Conservation (phyloP, 257 asterid species). For the Solanum boliviense region DNA sequence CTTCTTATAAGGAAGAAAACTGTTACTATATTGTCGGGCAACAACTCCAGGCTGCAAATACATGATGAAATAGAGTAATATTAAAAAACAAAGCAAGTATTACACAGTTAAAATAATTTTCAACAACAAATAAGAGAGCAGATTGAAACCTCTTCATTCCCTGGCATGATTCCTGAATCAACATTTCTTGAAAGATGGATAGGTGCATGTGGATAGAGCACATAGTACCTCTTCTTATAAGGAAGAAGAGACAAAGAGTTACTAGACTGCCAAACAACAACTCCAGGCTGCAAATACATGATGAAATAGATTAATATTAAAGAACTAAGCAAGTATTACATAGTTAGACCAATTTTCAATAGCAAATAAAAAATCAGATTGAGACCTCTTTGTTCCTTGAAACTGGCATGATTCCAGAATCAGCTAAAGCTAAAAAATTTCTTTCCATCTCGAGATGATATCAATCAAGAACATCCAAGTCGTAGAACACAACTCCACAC, state of each 20-base stretch:
- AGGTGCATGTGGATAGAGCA: too few species aligned
- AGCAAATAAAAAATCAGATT: too few species aligned
- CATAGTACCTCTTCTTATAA: too few species aligned
- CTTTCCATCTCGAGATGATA: background rate
- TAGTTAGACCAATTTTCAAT: too few species aligned
- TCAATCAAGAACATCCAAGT: background rate
- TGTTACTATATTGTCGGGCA: conserved; percentile 20
- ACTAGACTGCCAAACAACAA: too few species aligned
- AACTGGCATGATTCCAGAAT: background rate
- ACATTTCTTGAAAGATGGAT: too few species aligned
- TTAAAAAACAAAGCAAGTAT: background rate
- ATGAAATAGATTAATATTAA: too few species aligned
- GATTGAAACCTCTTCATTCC: background rate
- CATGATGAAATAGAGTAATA: background rate
- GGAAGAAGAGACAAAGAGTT: too few species aligned
- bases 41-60: conserved; percentile 33
- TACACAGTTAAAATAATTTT: background rate
- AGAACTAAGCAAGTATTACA: too few species aligned
- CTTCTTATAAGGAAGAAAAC: conserved; percentile 64
- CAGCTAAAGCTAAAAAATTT: background rate
- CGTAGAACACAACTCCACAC: conserved; percentile 17
- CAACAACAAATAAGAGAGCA: background rate
- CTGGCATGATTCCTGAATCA: background rate
- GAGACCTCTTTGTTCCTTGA: too few species aligned
- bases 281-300: too few species aligned